Percentiles rank a stretch among this genome's conserved stretches.
phyloP scores from a whole-genome alignment of 1,139 yeast species.

The Suhomyces anneliseae region DNA sequence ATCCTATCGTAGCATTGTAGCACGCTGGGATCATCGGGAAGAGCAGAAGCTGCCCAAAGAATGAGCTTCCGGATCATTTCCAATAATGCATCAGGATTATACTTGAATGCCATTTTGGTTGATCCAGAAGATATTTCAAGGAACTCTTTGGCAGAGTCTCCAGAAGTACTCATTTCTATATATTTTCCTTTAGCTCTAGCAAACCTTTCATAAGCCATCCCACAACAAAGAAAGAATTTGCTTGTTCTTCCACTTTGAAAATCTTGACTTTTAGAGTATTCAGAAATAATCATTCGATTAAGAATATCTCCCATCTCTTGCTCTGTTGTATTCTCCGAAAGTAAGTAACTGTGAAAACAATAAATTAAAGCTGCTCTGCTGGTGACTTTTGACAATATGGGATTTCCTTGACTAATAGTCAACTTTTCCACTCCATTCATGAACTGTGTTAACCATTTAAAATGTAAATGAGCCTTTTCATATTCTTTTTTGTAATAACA shows the following conservation, averaged over 20 bases:
- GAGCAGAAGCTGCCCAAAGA: constrained; percentile 25
- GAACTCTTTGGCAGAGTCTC: not conserved
- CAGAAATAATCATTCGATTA: not conserved
- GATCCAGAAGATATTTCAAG: not conserved
- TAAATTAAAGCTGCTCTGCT: not conserved
- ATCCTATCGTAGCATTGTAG: constrained; percentile 34
- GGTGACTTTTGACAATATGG: not conserved
- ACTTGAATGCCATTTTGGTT: constrained; percentile 17
- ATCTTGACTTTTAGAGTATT: not conserved
- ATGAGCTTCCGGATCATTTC: constrained; percentile 37
- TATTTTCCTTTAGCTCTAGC: constrained; percentile 12
- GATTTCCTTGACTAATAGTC: not conserved
- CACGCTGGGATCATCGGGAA: constrained; percentile 38
- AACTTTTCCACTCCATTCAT: constrained; percentile 5
- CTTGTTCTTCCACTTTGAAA: constrained; percentile 3
- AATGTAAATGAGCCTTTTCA: constrained; percentile 12
- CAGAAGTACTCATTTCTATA: constrained; percentile 4
- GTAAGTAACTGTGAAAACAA: constrained; percentile 1
- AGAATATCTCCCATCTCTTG: not conserved
- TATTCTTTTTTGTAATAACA: constrained; percentile 11
- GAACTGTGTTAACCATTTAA: constrained; percentile 24
- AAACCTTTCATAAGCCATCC: constrained; percentile 21
- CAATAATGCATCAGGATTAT: constrained; percentile 22
- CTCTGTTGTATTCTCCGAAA: not conserved
- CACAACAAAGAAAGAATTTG: constrained; percentile 20